A percentile compares a stretch with the other conserved stretches of the same genome.
Conservation (phyloP, 2,329 filamentous ascomycete species). For the Epichloe gansuensis region DNA sequence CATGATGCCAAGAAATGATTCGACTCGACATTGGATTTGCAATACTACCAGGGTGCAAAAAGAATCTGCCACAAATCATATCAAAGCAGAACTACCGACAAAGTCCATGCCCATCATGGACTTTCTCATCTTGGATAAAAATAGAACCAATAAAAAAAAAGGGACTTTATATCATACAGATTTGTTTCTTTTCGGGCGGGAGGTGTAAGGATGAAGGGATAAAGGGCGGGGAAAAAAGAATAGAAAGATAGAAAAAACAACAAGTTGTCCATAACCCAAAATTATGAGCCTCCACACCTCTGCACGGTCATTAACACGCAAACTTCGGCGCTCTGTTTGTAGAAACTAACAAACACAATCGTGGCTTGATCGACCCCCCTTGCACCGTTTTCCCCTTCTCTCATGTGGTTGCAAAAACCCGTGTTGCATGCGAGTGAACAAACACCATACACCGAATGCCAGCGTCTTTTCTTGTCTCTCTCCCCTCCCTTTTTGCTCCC, state of each 20-base stretch:
- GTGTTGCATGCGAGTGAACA: background rate
- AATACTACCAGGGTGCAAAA: background rate
- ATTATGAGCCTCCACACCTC: conserved; percentile 7
- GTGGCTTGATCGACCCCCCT: background rate
- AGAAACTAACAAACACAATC: background rate
- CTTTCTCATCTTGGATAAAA: background rate
- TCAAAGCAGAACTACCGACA: conserved; percentile 6
- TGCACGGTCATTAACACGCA: background rate
- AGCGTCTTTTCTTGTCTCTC: background rate
- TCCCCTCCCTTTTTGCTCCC: background rate
- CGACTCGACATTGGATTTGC: background rate
- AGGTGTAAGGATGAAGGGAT: background rate
- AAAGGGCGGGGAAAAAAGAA: background rate
- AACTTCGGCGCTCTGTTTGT: background rate
- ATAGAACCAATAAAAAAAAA: background rate
- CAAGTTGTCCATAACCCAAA: background rate
- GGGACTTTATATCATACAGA: background rate
- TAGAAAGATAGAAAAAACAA: background rate
- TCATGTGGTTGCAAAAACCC: background rate
- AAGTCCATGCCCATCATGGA: conserved; percentile 5
- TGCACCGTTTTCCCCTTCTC: background rate
- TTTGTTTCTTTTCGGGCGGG: background rate
- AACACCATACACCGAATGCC: conserved; percentile 3
- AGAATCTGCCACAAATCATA: background rate
- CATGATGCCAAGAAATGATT: too few species aligned